phyloP scores from a whole-genome alignment of 169 alveolate genomes.

The Condylostoma magnum region DNA sequence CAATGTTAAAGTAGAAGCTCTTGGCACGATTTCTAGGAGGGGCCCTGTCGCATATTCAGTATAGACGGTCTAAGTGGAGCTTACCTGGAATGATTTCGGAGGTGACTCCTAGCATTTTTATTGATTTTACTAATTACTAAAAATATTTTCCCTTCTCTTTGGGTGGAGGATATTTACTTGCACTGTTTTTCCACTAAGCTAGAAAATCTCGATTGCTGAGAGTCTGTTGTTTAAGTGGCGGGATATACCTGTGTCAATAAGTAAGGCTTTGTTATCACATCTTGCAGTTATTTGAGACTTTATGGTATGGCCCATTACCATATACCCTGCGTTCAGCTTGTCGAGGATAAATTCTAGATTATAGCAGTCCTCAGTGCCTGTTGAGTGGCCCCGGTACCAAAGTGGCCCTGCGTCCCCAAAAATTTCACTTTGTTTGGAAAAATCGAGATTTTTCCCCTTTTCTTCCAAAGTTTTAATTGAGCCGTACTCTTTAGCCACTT shows the following conservation, averaged over 20 bases:
- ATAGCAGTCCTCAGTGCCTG: not conserved
- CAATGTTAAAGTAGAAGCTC: constrained; percentile 75
- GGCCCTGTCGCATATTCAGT: constrained; percentile 62
- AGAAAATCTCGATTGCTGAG: too few relatives aligned
- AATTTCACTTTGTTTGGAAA: not conserved
- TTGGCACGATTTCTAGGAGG: constrained; percentile 61
- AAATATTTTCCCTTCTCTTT: too few relatives aligned
- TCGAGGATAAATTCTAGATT: not conserved
- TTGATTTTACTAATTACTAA: not conserved
- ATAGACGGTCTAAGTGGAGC: too few relatives aligned
- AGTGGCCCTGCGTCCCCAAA: not conserved
- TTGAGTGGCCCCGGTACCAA: constrained; percentile 7
- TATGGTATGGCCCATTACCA: constrained; percentile 25
- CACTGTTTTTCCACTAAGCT: too few relatives aligned
- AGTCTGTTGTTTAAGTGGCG: too few relatives aligned
- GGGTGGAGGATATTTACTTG: too few relatives aligned
- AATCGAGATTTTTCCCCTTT: not conserved
- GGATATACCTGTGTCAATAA: constrained; percentile 16
- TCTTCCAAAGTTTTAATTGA: constrained; percentile 8
- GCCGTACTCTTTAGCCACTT: constrained; percentile 7
- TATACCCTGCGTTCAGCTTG: not conserved
- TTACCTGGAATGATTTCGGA: constrained; percentile 32
- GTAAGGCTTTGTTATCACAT: not conserved
- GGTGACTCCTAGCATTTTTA: not conserved
- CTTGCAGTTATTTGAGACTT: not conserved